These are phyloP conservation scores for Sporisorium iseilematis-ciliati DNA, from an alignment of 1,284 basidiomycete genomes.

Conservation along the genomic window DNA sequence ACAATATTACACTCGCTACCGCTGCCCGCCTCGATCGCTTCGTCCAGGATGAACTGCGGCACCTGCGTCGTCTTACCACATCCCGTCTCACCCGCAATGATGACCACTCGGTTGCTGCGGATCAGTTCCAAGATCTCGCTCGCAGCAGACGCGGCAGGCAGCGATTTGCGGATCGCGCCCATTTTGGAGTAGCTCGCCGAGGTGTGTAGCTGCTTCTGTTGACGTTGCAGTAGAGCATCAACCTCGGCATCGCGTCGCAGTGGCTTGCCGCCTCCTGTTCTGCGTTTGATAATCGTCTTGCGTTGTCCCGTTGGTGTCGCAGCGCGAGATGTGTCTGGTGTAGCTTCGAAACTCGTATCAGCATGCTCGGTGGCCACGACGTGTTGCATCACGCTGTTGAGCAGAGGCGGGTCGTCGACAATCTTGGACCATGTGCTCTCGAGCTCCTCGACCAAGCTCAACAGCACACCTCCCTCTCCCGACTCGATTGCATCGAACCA, in stretches of 20 bases:
- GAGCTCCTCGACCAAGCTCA: conserved; percentile 80
- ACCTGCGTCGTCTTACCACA: conserved; percentile 87
- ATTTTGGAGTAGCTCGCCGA: conserved; percentile 79
- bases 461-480: conserved; percentile 79
- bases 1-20: conserved; percentile 83
- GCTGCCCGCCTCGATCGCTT: conserved; percentile 76
- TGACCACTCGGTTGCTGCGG: conserved; percentile 44
- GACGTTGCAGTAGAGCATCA: conserved; percentile 76
- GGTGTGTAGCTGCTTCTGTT: conserved; percentile 80
- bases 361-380: conserved; percentile 40
- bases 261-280: conserved; percentile 54
- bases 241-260: conserved; percentile 70
- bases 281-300: conserved; percentile 14
- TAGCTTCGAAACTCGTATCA: conserved; percentile 24
- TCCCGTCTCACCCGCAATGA: conserved; percentile 73
- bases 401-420: conserved; percentile 66
- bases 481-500: conserved; percentile 75
- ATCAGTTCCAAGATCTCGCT: conserved; percentile 74
- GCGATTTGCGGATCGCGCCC: conserved; percentile 75
- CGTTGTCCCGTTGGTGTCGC: conserved; percentile 26
- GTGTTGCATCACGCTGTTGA: conserved; percentile 64
- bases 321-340: conserved; percentile 24
- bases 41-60: conserved; percentile 84
- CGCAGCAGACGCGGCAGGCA: conserved; percentile 83
- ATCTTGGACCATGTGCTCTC: conserved; percentile 71